phyloP scores from a whole-genome alignment of 2,329 filamentous ascomycete species.

The Emydomyces testavorans region DNA sequence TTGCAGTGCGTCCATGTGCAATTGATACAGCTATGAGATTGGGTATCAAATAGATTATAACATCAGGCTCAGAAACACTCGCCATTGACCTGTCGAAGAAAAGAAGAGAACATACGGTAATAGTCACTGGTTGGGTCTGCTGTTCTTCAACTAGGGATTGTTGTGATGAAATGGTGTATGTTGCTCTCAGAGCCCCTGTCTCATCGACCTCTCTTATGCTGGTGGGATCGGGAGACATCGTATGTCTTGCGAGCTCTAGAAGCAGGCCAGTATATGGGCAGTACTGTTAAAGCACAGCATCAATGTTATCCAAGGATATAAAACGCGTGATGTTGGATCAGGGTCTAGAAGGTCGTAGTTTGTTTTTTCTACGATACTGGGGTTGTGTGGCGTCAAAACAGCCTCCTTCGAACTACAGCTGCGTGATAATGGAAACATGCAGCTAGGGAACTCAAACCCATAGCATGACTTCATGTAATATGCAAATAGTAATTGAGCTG shows the following conservation, averaged over 20 bases:
- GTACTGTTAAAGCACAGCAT: background rate
- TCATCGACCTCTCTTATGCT: slow-evolving; percentile 38
- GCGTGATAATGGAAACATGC: no score
- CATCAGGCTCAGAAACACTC: background rate
- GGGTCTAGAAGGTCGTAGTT: background rate
- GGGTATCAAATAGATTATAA: no score
- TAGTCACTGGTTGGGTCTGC: slow-evolving; percentile 29
- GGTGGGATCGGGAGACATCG: slow-evolving; percentile 18
- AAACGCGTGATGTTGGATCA: background rate
- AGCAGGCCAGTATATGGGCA: background rate
- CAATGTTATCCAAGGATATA: no score
- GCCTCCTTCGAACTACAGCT: no score
- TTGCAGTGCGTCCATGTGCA: background rate
- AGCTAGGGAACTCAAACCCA: no score
- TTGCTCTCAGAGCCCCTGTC: slow-evolving; percentile 38
- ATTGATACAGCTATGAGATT: no score
- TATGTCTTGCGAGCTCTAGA: slow-evolving; percentile 4
- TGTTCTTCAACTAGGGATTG: background rate
- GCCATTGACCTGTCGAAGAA: background rate
- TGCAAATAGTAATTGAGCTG: background rate
- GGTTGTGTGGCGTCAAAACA: slow-evolving; percentile 1
- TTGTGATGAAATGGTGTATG: slow-evolving; percentile 38
- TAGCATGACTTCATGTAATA: slow-evolving; percentile 1
- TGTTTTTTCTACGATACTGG: background rate
- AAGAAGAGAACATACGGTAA: slow-evolving; percentile 24